Evolutionary conservation across 768 basidiomycete genomes (phyloP).

Genomic region (Boletus subparvulus): DNA sequence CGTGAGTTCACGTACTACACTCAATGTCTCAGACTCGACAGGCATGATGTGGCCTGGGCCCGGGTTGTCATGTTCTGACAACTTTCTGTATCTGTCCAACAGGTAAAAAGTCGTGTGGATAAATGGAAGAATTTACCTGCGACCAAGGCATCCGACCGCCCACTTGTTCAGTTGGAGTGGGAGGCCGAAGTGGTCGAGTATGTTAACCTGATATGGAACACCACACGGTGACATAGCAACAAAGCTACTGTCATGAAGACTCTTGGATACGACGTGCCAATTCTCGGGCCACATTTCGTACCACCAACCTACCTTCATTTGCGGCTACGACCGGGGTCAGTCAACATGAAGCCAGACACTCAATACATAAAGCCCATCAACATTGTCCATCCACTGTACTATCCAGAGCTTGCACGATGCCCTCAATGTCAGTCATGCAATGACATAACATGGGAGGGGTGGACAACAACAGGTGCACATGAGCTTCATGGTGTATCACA

Average conservation of each 20-base stretch:
- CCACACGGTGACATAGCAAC: background rate
- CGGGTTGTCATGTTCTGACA: no score
- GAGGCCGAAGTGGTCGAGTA: no score
- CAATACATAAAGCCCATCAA: conserved; percentile 8
- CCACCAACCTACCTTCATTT: background rate
- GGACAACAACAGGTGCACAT: background rate
- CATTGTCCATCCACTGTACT: conserved; percentile 9
- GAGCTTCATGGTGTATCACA: background rate
- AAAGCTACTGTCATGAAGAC: background rate
- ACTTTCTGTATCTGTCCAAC: no score
- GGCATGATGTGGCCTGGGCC: no score
- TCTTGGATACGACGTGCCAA: background rate
- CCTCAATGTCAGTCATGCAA: background rate
- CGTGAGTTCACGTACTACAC: no score
- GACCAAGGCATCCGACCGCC: no score
- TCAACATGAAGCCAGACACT: background rate
- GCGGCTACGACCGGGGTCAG: background rate
- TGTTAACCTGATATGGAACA: background rate
- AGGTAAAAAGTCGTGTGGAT: no score
- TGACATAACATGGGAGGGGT: background rate
- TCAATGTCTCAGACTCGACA: no score
- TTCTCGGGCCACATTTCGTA: background rate
- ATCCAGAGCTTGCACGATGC: conserved; percentile 1
- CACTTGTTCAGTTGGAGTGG: no score
- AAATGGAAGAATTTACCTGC: no score